Base-by-base conservation (phyloP, 176 grass and related monocot species). In the Aechmea fasciata region DNA sequence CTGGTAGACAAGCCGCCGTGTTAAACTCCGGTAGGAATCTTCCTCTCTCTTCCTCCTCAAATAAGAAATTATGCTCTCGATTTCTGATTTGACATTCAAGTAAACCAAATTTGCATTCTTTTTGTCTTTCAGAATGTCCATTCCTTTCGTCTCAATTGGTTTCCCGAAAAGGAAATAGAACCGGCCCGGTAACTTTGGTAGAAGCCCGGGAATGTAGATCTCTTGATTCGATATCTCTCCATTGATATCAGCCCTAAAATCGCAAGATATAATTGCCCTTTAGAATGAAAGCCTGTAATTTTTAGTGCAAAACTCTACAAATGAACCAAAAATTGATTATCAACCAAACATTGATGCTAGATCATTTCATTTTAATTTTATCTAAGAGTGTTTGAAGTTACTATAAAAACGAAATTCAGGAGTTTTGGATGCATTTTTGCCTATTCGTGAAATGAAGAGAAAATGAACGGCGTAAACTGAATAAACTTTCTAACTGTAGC, bases 121-220 rank as follows among this genome's bases (percentile, higher is more conserved):
- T 69, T 70, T 99, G 52, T 99, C 84, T 12, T 79, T 86, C 53
- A 96, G 50, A 70, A 99, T 85, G 18, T 71, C 51, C 71, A 81
- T 82, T 69, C 87, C 84, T 70, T 64, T 73, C 73, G 82, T 78
- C 81, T 93, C 85, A 13, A 93, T 84, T 1, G 90, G 89, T 77
- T 85, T 80, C 8, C 94, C 94, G 25, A 99, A 99, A 12, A 83
- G 72, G 62, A 80, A 99, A 72, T 99, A 99, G 67, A 99, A 85
- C 49, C 89, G 87, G 15, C 94, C 94, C 41, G 94, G 94, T 68
- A 93, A 77, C 66, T 90, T 99, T 13, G 94, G 90, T 62, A 99
- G 55, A 69, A 99, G 22, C 63, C 74, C 76, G 20, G 94, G 94
- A 13, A 99, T 0, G 71, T 81, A 51, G 23, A 99, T 13, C 11